A percentile compares a stretch with the other conserved stretches of the same genome.
Conservation (phyloP, 1,139 yeast genomes). For the Torulaspora pretoriensis region DNA sequence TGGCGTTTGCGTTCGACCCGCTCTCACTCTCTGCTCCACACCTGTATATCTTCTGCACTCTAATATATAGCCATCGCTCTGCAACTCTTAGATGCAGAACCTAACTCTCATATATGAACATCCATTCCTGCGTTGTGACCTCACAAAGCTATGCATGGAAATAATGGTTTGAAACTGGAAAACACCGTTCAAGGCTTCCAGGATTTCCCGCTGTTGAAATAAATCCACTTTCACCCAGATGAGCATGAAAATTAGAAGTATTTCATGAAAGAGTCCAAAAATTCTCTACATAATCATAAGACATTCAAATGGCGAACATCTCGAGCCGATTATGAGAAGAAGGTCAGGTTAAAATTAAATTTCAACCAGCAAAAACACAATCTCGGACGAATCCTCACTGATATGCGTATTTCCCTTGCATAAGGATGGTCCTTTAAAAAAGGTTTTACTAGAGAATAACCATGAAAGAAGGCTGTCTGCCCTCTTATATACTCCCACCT, state of each 20-base stretch:
- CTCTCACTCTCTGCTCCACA: too few species aligned
- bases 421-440: conserved; percentile 59
- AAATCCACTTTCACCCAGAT: neutral
- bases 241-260: neutral
- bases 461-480: neutral
- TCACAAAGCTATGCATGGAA: conserved; percentile 4
- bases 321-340: conserved; percentile 59
- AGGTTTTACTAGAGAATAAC: neutral
- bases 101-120: neutral
- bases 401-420: conserved; percentile 99
- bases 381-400: conserved; percentile 99
- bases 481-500: neutral
- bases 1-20: too few species aligned
- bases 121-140: conserved; percentile 4
- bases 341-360: conserved; percentile 91
- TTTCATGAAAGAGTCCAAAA: conserved; percentile 37
- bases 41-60: too few species aligned
- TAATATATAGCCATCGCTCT: too few species aligned
- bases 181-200: neutral
- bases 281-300: conserved; percentile 41
- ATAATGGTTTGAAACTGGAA: neutral
- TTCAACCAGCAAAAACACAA: conserved; percentile 99
- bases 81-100: too few species aligned
- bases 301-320: conserved; percentile 42
- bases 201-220: neutral